Base-by-base conservation (phyloP, 2,329 filamentous ascomycete species). In the Fusarium sp. region DNA sequence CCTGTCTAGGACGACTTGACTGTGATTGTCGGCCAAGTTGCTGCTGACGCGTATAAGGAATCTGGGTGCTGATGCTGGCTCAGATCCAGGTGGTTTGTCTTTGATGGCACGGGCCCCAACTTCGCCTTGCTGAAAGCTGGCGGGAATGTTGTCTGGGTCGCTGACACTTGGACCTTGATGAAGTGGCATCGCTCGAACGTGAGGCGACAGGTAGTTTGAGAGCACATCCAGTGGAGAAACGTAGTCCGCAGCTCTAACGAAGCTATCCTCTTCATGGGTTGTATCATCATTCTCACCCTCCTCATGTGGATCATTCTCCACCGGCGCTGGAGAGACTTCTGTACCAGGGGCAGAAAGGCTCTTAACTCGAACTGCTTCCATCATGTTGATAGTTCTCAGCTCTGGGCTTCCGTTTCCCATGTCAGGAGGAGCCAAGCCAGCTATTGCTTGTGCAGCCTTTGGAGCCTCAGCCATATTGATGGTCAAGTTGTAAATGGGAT, bases 401-500 rank as follows among this genome's bases (percentile, higher is more conserved):
- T 57, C 59, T 1, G 52, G 59, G 11, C 15, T 49, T 4, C 42
- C 42, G 2, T 25, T 15, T 31, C 27, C 35, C 1, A 11, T 12
- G 1, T 57, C 52, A 11, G 27, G 59, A 35, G 41, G 50, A 20
- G 59, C 52, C n/a, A 62, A 12, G 22, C 14, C 7, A 7, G 59
- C 35, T 5, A 62, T 3, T 0, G 29, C 18, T 2, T 47, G 7
- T 1, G 11, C 2, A 17, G 42, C 5, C 6, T 17, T 20, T 7
- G 27, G 14, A 3, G 20, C 7, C 4, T 53, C 22, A 20, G 50
- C 35, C 18, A 62, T 46, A 1, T 56, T 41, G 42, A 62, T 42
- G 18, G 42, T 58, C 27, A 62, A 20, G 42, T 62, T 59, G 5
- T 63, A 63, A 0, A 50, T 50, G 2, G 62, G 62, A 22, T 65